These are phyloP conservation scores for Phtheirospermum japonicum DNA, from an alignment of 257 asterid species.

Conservation along the genomic window DNA sequence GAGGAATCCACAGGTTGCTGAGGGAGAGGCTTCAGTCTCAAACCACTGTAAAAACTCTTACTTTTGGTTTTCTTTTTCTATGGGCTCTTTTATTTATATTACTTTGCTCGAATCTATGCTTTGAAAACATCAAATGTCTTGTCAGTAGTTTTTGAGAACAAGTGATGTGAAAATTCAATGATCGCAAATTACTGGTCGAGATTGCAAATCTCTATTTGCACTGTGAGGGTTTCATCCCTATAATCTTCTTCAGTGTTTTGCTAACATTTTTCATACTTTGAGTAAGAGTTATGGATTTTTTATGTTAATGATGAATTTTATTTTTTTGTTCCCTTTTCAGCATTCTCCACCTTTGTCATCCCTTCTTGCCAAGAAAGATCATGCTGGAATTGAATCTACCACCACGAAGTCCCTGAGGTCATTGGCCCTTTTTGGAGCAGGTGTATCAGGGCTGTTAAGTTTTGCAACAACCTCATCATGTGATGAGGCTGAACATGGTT, in stretches of 20 bases:
- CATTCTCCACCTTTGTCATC: constrained; percentile 35
- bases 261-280: too few relatives aligned
- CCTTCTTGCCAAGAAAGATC: too few relatives aligned
- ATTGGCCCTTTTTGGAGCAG: constrained; percentile 46
- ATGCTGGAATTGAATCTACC: constrained; percentile 21
- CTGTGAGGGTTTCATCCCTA: too few relatives aligned
- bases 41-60: constrained; percentile 33
- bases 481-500: constrained; percentile 84
- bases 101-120: background rate
- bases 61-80: background rate
- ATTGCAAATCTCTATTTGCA: background rate
- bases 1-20: constrained; percentile 47
- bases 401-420: constrained; percentile 45
- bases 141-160: background rate
- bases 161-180: background rate
- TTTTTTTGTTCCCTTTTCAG: constrained; percentile 31
- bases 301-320: background rate
- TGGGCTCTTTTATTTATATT: background rate
- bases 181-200: background rate
- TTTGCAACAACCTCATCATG: constrained; percentile 64
- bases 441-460: constrained; percentile 66
- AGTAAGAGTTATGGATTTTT: too few relatives aligned
- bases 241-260: too few relatives aligned
- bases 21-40: constrained; percentile 45
- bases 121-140: background rate